A percentile compares a stretch with the other conserved stretches of the same genome.
These are phyloP conservation scores for Wickerhamomyces bisporus DNA, from an alignment of 805 yeast genomes.

Conservation along the genomic window DNA sequence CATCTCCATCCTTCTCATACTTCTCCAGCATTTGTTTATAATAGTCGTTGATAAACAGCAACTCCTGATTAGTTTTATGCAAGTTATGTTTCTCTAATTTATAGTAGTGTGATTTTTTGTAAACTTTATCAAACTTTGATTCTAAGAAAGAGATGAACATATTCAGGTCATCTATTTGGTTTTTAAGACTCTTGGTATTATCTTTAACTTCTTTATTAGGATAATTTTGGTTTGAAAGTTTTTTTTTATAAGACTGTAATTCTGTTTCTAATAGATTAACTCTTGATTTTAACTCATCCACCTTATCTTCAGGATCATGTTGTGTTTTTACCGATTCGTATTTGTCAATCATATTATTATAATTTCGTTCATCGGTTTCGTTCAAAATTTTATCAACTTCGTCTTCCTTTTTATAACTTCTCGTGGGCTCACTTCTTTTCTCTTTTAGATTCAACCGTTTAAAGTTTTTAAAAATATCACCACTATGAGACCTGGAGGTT, in stretches of 20 bases:
- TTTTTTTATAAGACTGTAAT: neutral
- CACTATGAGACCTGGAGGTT: too few species aligned
- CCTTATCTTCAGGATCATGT: conserved; percentile 2
- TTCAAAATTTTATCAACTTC: too few species aligned
- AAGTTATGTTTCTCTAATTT: conserved; percentile 10
- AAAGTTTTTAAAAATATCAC: neutral
- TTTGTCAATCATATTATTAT: too few species aligned
- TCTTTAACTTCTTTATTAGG: conserved; percentile 4
- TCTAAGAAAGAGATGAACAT: conserved; percentile 17
- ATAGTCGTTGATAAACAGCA: conserved; percentile 4
- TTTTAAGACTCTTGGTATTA: conserved; percentile 6
- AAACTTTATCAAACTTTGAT: conserved; percentile 9
- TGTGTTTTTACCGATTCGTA: too few species aligned
- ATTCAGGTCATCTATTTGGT: conserved; percentile 15
- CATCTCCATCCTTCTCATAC: neutral
- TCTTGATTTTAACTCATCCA: conserved; percentile 8
- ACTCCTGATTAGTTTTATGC: conserved; percentile 10
- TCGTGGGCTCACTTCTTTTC: too few species aligned
- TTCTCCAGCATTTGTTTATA: conserved; percentile 4
- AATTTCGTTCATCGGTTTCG: too few species aligned
- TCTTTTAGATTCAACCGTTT: neutral
- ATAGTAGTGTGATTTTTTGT: conserved; percentile 2
- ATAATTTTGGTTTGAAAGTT: neutral
- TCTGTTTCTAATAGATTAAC: conserved; percentile 5
- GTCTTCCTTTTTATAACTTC: too few species aligned